A percentile compares a stretch with the other conserved stretches of the same genome.
These are phyloP conservation scores for Astragalus glycyphyllos DNA, from an alignment of 306 rosid genomes.

Conservation along the genomic window DNA sequence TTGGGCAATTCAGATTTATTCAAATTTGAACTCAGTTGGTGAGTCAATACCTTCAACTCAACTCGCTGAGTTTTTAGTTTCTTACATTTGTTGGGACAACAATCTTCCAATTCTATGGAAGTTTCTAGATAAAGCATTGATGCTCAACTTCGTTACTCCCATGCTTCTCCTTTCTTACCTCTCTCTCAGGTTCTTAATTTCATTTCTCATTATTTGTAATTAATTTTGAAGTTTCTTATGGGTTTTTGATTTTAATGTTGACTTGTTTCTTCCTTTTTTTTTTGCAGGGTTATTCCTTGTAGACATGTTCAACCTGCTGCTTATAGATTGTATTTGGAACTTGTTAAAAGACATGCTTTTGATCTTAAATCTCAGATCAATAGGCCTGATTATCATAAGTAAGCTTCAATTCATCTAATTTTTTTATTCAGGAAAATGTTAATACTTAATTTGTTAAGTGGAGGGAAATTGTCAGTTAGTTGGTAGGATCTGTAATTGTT, in stretches of 20 bases:
- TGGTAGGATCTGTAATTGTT: too few relatives aligned
- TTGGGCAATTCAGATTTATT: constrained; percentile 83
- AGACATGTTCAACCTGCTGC: constrained; percentile 81
- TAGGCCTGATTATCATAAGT: constrained; percentile 69
- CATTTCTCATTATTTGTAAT: background rate
- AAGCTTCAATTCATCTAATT: constrained; percentile 40
- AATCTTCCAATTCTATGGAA: constrained; percentile 92
- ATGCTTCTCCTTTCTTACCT: constrained; percentile 86
- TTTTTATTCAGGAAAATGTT: too few relatives aligned
- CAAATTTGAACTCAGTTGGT: constrained; percentile 75
- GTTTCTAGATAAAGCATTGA: constrained; percentile 85
- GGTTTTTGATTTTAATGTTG: background rate
- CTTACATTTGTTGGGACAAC: constrained; percentile 92
- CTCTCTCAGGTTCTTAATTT: constrained; percentile 60
- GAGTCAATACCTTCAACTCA: constrained; percentile 77
- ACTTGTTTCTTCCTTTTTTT: background rate
- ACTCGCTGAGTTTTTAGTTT: constrained; percentile 74
- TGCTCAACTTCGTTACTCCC: constrained; percentile 76
- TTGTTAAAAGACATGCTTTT: constrained; percentile 76
- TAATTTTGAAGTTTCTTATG: background rate
- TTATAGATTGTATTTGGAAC: constrained; percentile 85
- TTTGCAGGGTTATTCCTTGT: constrained; percentile 84
- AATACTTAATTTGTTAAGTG: too few relatives aligned
- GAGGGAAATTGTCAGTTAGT: too few relatives aligned
- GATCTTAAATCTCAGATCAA: constrained; percentile 72